Base-by-base conservation (phyloP, 257 asterid genomes). In the Ajuga chamaepitys region DNA sequence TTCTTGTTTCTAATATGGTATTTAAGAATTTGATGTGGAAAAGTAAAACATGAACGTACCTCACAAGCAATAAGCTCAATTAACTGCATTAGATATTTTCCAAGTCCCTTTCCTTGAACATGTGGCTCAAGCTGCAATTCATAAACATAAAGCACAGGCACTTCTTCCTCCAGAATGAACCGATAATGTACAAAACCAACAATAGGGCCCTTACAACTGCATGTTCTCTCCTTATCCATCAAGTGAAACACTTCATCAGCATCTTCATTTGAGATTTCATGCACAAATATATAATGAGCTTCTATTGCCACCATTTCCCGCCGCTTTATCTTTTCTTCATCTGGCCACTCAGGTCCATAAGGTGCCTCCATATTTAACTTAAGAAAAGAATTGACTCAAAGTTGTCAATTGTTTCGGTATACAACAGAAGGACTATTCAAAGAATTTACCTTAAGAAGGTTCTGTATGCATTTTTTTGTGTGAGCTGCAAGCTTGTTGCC, bases 141-240 rank as follows among this genome's bases (percentile, higher is more conserved):
- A 30, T 89, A 93, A 62, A 89, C 83, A 77, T 93, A 93, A 76
- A 93, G 86, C 51, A 93, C 97, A 2, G 99, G 97, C 40, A 86
- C 82, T 73, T 83, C 96, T 82, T 93, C 96, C 84, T 89, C 99
- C 77, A 87, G 32, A 58, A 70, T 41, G 67, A 93, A 89, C 22
- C 95, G 87, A 70, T 81, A 89, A 78, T 93, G 97, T 51, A 88
- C 87, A 74, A 93, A 93, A 41, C 96, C 99, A 74, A 86, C 84
- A 64, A 80, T 56, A 9, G 78, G 70, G 26, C 83, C 83, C 66
- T 44, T 71, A 55, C 77, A 58, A 60, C 62, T 70, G 68, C 75
- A 63, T 63, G 57, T 22, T 52, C 58, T 44, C 55, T 54, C 78
- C 67, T 51, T 60, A 51, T 66, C 66, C 66, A 24, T 45, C 25